A percentile compares a stretch with the other conserved stretches of the same genome.
These are phyloP conservation scores for Stephania cephalantha DNA, from an alignment of 164 flowering plant genomes.

Conservation along the genomic window DNA sequence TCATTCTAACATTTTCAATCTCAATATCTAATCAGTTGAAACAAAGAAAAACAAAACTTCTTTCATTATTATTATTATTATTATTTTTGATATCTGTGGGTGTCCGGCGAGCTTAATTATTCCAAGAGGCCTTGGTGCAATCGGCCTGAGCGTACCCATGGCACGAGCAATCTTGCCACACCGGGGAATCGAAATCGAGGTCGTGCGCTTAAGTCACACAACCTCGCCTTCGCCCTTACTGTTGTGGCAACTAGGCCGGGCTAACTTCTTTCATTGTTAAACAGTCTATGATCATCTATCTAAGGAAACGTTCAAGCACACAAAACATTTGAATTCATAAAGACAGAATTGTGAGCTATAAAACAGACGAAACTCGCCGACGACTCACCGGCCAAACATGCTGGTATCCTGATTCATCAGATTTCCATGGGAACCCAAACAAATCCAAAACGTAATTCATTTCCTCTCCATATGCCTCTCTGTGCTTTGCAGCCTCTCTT, in stretches of 20 bases:
- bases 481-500: slow-evolving; percentile 18
- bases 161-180: too few species aligned
- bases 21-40: not conserved
- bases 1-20: not conserved
- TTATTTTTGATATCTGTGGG: too few species aligned
- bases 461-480: slow-evolving; percentile 15
- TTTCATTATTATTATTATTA: too few species aligned
- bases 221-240: too few species aligned
- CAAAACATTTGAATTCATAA: not conserved
- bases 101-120: too few species aligned
- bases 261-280: too few species aligned
- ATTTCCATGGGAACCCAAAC: slow-evolving; percentile 64
- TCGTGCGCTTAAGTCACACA: too few species aligned
- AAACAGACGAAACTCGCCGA: not conserved
- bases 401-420: slow-evolving; percentile 51
- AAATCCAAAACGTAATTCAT: slow-evolving; percentile 26
- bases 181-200: too few species aligned
- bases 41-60: not conserved
- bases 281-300: not conserved
- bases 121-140: too few species aligned
- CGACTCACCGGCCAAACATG: slow-evolving; percentile 94
- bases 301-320: not conserved
- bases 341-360: not conserved
- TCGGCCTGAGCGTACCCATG: too few species aligned
- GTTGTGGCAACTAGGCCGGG: too few species aligned